Percentiles rank a stretch among this genome's conserved stretches.
Evolutionary conservation across 1,284 basidiomycete genomes (phyloP).

Genomic region (Phaffia rhodozyma): DNA sequence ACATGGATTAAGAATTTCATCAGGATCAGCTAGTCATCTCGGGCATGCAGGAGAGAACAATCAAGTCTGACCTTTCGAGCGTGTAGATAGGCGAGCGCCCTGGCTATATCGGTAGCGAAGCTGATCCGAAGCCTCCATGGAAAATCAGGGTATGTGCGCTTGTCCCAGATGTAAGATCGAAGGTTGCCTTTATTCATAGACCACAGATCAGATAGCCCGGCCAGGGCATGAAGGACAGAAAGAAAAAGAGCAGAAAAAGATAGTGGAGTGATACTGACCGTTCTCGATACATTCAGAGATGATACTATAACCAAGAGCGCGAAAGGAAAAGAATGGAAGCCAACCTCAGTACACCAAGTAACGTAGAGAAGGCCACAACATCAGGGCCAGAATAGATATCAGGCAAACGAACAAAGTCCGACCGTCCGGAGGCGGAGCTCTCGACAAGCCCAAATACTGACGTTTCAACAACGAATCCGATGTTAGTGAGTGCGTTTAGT

Average conservation of each 20-base stretch:
- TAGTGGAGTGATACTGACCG: conserved; percentile 34
- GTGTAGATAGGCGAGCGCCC: conserved; percentile 92
- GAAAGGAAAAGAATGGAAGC: not conserved
- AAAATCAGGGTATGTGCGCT: conserved; percentile 39
- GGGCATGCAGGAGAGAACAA: conserved; percentile 44
- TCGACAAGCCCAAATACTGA: conserved; percentile 75
- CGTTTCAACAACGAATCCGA: too few species aligned
- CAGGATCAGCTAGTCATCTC: not conserved
- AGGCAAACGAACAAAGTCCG: conserved; percentile 47
- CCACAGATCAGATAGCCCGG: not conserved
- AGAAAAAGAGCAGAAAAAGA: not conserved
- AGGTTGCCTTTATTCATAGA: conserved; percentile 49
- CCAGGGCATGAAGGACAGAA: not conserved
- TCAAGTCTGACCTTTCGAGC: conserved; percentile 51
- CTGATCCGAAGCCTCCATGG: conserved; percentile 83
- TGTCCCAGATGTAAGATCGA: conserved; percentile 54
- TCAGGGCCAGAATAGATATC: not conserved
- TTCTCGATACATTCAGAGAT: conserved; percentile 79
- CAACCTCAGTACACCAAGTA: not conserved
- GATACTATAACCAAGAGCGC: conserved; percentile 39
- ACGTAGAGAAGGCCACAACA: conserved; percentile 4
- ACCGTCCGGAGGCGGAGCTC: conserved; percentile 66
- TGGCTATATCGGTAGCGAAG: conserved; percentile 85
- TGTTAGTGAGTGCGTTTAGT: too few species aligned
- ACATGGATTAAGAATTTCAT: not conserved